A percentile compares a stretch with the other conserved stretches of the same genome.
These are phyloP conservation scores for Gardenia jasminoides DNA, from an alignment of 257 asterid species.

Conservation along the genomic window DNA sequence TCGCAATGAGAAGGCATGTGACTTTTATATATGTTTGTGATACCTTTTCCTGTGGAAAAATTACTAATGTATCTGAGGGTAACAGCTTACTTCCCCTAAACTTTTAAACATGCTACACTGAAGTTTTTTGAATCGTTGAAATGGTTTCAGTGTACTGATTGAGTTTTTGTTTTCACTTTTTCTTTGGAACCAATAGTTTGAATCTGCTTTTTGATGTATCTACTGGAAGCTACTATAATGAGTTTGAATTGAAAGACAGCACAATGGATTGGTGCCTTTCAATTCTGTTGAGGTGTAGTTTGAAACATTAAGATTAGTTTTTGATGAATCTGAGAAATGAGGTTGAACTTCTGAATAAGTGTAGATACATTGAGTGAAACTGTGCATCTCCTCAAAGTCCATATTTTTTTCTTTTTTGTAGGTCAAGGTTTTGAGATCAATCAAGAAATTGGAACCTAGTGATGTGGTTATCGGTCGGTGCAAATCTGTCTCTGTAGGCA, in stretches of 20 bases:
- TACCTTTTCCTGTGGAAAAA: neutral
- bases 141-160: neutral
- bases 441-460: slow-evolving; percentile 40
- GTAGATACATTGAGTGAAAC: neutral
- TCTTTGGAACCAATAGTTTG: neutral
- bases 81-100: neutral
- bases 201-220: neutral
- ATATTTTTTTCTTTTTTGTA: slow-evolving; percentile 7
- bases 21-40: neutral
- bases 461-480: slow-evolving; percentile 42
- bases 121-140: neutral
- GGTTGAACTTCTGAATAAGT: neutral
- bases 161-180: neutral
- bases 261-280: neutral
- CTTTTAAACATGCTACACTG: no score
- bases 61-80: neutral
- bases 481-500: slow-evolving; percentile 20
- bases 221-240: neutral
- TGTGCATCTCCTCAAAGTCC: slow-evolving; percentile 13
- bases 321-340: neutral
- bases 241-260: neutral
- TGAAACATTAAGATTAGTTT: neutral
- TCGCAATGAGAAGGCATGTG: slow-evolving; percentile 44
- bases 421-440: slow-evolving; percentile 54
- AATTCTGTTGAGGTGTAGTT: neutral